Percentiles rank a stretch among this genome's conserved stretches.
phyloP scores from a whole-genome alignment of 345 rosid species.

The Lepidium didymum region DNA sequence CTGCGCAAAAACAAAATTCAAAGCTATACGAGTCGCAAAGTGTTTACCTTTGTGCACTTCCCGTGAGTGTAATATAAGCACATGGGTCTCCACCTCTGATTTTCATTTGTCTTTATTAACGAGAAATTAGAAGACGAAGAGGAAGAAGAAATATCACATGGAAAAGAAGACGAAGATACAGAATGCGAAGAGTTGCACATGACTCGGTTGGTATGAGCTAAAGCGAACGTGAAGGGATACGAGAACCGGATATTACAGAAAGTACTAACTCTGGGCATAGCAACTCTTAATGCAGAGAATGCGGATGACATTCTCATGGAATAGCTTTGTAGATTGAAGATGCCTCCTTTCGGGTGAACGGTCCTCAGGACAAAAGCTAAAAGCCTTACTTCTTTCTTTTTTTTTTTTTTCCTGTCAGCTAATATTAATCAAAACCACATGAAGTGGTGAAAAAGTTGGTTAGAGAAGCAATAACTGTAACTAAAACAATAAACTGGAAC shows the following conservation, averaged over 20 bases:
- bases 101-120: constrained; percentile 6
- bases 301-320: constrained; percentile 27
- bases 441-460: too few relatives aligned
- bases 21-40: not conserved
- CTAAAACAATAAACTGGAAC: too few relatives aligned
- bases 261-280: constrained; percentile 17
- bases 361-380: not conserved
- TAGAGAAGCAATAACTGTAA: too few relatives aligned
- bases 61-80: constrained; percentile 86
- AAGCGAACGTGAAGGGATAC: constrained; percentile 5
- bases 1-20: not conserved
- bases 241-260: constrained; percentile 16
- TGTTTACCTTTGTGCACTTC: constrained; percentile 60
- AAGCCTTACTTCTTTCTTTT: not conserved
- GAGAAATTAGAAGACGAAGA: constrained; percentile 21
- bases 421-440: too few relatives aligned
- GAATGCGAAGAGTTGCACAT: constrained; percentile 20
- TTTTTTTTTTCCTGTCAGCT: too few relatives aligned
- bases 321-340: not conserved
- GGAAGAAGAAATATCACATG: constrained; percentile 1
- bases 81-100: constrained; percentile 58
- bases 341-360: not conserved
- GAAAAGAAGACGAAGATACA: constrained; percentile 23
- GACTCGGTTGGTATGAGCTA: constrained; percentile 12
- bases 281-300: constrained; percentile 17